Conservation (phyloP, 108 stramenopile genomes). For the Cyclotella kingstonii region DNA sequence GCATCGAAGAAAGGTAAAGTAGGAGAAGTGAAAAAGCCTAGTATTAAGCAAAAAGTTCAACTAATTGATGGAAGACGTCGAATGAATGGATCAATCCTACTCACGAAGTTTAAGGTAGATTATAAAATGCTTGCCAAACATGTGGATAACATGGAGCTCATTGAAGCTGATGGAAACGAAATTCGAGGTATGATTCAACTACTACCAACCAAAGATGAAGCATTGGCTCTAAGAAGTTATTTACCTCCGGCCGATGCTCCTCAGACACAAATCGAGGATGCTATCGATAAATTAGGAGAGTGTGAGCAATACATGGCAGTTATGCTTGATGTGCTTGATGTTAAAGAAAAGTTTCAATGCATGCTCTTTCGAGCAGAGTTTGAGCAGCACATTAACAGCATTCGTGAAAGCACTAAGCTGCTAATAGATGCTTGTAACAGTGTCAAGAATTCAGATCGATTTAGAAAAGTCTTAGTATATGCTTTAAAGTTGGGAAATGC, state of each 20-base stretch:
- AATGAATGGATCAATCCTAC: constrained; percentile 59
- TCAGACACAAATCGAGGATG: constrained; percentile 33
- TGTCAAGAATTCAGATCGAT: constrained; percentile 41
- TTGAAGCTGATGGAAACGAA: constrained; percentile 39
- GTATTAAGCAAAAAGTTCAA: constrained; percentile 45
- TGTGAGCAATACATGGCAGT: constrained; percentile 48
- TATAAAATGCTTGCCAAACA: constrained; percentile 33
- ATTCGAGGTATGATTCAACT: constrained; percentile 46
- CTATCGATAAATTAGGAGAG: constrained; percentile 41
- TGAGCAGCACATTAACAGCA: constrained; percentile 28
- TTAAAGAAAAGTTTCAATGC: constrained; percentile 38
- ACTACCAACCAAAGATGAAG: constrained; percentile 44
- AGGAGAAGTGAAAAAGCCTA: constrained; percentile 21
- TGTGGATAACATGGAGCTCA: constrained; percentile 37
- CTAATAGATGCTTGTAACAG: constrained; percentile 43
- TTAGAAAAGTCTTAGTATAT: constrained; percentile 39
- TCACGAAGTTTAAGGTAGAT: constrained; percentile 52
- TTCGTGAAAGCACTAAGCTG: constrained; percentile 32
- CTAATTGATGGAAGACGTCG: constrained; percentile 51
- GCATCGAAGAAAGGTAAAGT: constrained; percentile 18
- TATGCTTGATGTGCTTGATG: constrained; percentile 45
- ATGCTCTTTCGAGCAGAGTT: constrained; percentile 47
- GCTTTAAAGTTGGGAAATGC: constrained; percentile 45
- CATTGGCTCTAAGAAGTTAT: constrained; percentile 36
- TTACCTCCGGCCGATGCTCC: constrained; percentile 34